Evolutionary conservation across 768 basidiomycete species (phyloP), one percentile per base, ranked within the genome.

Genomic region (Tricholoma bakamatsutake): DNA sequence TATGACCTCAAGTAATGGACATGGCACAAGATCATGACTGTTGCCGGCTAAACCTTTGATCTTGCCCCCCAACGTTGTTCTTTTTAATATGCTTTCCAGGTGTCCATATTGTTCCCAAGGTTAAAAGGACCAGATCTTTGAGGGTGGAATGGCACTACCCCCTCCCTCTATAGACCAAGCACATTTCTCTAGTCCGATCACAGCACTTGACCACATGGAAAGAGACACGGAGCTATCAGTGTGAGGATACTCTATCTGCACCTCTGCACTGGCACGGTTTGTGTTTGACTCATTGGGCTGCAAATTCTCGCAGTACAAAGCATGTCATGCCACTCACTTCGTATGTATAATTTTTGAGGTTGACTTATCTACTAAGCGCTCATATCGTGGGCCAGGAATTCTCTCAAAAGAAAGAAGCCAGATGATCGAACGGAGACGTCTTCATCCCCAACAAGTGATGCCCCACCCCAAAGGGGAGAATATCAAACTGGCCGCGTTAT

Each of bases 401-500:
- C 62, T 10, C 53, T 63, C 30, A 66, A 64, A 28, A 59, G 68
- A 42, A 73, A 73, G 58, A 62, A 66, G 2, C 64, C 64, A 2
- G 30, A 30, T 12, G 62, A 62, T 18, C 48, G 54, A n/a, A 61
- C 58, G 12, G 43, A 45, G 15, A 57, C 63, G 1, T 50, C 59
- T 18, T 49, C 59, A 15, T 51, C 54, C 4, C 42, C 55, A 10
- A 31, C 51, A 21, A 54, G 40, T 2, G 43, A 48, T 9, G 15
- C 63, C 18, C 57, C 55, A 33, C 40, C 49, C 24, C 57, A 56
- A 21, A 59, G 60, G 27, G 69, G 69, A 52, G 87, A 89, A 66
- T 88, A 87, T 72, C 80, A 81, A 64, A 74, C 79, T 0, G 85
- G 86, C 18, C 79, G 77, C 47, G 80, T 90, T 57, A 77, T 78